Evolutionary conservation across 352 stramenopile genomes (phyloP).

Genomic region (Globisporangium perplexum): DNA sequence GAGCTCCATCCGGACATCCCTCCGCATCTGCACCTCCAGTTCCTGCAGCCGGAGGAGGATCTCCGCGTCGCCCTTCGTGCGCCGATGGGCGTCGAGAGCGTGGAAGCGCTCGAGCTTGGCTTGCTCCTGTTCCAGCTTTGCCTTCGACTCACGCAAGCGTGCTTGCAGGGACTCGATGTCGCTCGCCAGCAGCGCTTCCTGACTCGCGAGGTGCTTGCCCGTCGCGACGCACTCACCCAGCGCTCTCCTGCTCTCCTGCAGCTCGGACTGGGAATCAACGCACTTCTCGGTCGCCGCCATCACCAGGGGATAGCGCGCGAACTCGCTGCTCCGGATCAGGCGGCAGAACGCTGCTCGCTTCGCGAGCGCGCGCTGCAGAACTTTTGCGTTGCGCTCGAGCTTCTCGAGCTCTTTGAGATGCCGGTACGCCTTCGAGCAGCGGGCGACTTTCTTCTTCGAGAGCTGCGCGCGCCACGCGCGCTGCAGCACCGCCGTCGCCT

Average conservation of each 20-base stretch:
- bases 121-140: constrained; percentile 22
- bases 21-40: constrained; percentile 35
- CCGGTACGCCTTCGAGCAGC: constrained; percentile 21
- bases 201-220: constrained; percentile 19
- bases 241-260: constrained; percentile 13
- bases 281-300: constrained; percentile 5
- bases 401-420: constrained; percentile 22
- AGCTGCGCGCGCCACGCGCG: constrained; percentile 35
- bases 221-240: constrained; percentile 16
- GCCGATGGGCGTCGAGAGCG: constrained; percentile 33
- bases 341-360: constrained; percentile 20
- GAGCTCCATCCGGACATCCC: constrained; percentile 54
- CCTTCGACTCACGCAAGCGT: constrained; percentile 21
- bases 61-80: constrained; percentile 41
- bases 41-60: constrained; percentile 30
- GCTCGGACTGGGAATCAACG: not conserved
- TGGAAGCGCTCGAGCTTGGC: constrained; percentile 44
- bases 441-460: constrained; percentile 28
- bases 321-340: constrained; percentile 19
- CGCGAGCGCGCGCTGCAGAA: constrained; percentile 42
- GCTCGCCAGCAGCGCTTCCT: constrained; percentile 21
- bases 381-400: constrained; percentile 26
- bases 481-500: constrained; percentile 25
- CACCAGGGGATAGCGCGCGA: constrained; percentile 25
- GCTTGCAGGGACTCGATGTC: constrained; percentile 26